Conservation (phyloP, 371 early-diverging fungal genomes). For the Rhizomucor pusillus region DNA sequence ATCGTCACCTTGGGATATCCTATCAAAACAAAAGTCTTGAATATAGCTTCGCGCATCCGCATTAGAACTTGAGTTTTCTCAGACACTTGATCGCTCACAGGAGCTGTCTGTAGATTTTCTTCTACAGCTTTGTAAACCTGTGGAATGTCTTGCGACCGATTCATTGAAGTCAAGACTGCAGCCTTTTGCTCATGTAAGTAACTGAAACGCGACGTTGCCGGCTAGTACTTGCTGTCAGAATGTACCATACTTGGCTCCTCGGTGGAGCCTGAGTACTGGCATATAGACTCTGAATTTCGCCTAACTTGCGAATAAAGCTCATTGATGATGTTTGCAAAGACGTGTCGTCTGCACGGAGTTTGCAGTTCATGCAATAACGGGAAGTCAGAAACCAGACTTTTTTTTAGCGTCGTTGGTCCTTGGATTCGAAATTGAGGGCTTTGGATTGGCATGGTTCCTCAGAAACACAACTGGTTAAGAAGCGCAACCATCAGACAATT, state of each 20-base stretch:
- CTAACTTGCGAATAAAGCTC: neutral
- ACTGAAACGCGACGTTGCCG: neutral
- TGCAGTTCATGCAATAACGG: no score
- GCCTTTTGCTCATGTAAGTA: constrained; percentile 11
- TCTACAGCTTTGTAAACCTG: constrained; percentile 19
- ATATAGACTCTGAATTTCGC: neutral
- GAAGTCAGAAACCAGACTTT: no score
- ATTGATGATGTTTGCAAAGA: no score
- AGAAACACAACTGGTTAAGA: no score
- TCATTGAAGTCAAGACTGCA: constrained; percentile 24
- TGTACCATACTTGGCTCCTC: constrained; percentile 5
- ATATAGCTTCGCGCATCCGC: constrained; percentile 33
- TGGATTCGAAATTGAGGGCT: no score
- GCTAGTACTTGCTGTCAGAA: constrained; percentile 3
- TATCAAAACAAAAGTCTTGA: constrained; percentile 31
- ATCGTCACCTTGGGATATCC: constrained; percentile 36
- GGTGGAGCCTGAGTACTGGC: neutral
- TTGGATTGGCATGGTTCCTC: no score
- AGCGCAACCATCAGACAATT: no score
- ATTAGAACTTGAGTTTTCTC: constrained; percentile 16
- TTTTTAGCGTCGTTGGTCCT: no score
- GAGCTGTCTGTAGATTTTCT: constrained; percentile 4
- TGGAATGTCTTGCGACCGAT: constrained; percentile 26
- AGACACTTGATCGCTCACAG: constrained; percentile 2
- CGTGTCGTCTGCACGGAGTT: no score